phyloP scores from a whole-genome alignment of 345 rosid genomes.

The Camelina sativa region DNA sequence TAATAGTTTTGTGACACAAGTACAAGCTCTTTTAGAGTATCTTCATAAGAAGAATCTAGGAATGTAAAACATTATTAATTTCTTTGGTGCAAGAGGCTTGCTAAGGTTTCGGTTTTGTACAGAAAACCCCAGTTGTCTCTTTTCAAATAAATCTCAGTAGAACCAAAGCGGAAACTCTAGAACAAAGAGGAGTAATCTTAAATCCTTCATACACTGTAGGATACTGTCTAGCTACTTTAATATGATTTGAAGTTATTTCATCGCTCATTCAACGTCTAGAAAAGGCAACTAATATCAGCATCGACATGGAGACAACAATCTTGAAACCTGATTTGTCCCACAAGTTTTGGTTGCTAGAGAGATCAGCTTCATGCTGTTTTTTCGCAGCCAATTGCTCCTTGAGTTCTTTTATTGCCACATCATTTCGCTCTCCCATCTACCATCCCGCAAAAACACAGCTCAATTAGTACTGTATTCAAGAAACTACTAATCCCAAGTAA shows the following conservation, averaged over 20 bases:
- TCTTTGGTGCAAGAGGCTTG: constrained; percentile 30
- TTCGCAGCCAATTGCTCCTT: constrained; percentile 64
- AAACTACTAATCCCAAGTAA: constrained; percentile 12
- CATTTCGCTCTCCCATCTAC: constrained; percentile 89
- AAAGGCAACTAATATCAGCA: constrained; percentile 77
- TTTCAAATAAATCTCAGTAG: constrained; percentile 18
- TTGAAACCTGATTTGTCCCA: constrained; percentile 91
- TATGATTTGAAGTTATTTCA: constrained; percentile 10
- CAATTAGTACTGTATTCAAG: neutral
- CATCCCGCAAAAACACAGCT: constrained; percentile 16
- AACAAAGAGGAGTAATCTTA: constrained; percentile 32
- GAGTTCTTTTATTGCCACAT: constrained; percentile 72
- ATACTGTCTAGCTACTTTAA: constrained; percentile 28
- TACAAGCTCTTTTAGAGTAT: constrained; percentile 24
- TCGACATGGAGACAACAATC: constrained; percentile 80
- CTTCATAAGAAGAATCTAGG: constrained; percentile 26
- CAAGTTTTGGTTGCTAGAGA: constrained; percentile 59
- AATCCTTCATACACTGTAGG: constrained; percentile 30
- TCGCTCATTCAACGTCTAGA: constrained; percentile 62
- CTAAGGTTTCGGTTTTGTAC: constrained; percentile 36
- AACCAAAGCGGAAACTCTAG: constrained; percentile 24
- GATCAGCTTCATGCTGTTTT: constrained; percentile 42
- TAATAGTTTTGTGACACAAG: constrained; percentile 25
- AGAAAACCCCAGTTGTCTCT: constrained; percentile 25
- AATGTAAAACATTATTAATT: constrained; percentile 33